These are phyloP conservation scores for Xylaria bambusicola DNA, from an alignment of 495 filamentous ascomycete genomes.

Conservation along the genomic window DNA sequence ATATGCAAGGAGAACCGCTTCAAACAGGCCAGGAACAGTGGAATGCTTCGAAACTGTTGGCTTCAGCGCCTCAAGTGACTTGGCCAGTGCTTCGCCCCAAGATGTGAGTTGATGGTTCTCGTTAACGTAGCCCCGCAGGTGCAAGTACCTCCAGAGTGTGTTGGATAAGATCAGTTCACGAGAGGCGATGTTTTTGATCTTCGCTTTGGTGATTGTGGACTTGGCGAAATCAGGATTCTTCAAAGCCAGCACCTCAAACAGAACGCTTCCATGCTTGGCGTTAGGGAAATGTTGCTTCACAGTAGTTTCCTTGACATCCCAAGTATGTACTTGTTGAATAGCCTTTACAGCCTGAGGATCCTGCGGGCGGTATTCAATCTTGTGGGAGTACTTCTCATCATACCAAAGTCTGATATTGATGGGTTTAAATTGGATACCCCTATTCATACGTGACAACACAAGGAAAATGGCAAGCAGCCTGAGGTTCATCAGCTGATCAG, in stretches of 20 bases:
- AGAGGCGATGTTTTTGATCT: constrained; percentile 52
- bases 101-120: constrained; percentile 75
- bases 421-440: constrained; percentile 75
- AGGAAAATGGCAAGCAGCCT: constrained; percentile 74
- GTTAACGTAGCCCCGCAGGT: constrained; percentile 83
- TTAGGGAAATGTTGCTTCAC: constrained; percentile 47
- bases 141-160: constrained; percentile 82
- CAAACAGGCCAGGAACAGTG: constrained; percentile 45
- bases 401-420: constrained; percentile 85
- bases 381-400: constrained; percentile 64
- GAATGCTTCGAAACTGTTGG: constrained; percentile 62
- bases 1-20: constrained; percentile 65
- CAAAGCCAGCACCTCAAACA: constrained; percentile 60
- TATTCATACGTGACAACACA: constrained; percentile 73
- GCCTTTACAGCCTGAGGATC: constrained; percentile 62
- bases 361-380: constrained; percentile 65
- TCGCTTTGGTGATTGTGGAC: constrained; percentile 59
- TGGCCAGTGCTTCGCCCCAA: constrained; percentile 80
- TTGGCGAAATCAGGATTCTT: constrained; percentile 65
- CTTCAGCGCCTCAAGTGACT: constrained; percentile 63
- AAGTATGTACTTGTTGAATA: constrained; percentile 62
- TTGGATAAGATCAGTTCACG: constrained; percentile 75
- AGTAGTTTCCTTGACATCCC: constrained; percentile 67
- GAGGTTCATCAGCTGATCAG: constrained; percentile 66
- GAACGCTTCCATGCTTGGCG: constrained; percentile 56